A percentile compares a stretch with the other conserved stretches of the same genome.
Conservation (phyloP, 768 basidiomycete genomes). For the Leccinum rimulosum region DNA sequence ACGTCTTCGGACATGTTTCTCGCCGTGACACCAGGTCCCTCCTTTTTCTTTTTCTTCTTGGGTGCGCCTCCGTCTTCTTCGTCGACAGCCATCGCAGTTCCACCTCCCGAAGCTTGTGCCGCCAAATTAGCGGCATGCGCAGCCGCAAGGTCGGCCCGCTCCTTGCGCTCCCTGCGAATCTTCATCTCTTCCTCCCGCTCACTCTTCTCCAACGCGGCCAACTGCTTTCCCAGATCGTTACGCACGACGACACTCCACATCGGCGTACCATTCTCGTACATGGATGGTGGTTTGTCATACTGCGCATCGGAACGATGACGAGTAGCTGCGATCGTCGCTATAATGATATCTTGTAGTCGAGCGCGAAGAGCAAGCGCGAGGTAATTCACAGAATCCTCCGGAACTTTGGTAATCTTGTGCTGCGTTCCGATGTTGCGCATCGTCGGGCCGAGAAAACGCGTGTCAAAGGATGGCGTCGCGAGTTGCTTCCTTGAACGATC, state of each 20-base stretch:
- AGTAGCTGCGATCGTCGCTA: conserved; percentile 64
- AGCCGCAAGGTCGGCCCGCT: conserved; percentile 68
- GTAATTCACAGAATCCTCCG: conserved; percentile 74
- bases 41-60: conserved; percentile 80
- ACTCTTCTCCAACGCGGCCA: conserved; percentile 68
- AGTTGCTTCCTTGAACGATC: conserved; percentile 82
- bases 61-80: conserved; percentile 58
- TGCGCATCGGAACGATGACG: conserved; percentile 69
- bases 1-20: conserved; percentile 91
- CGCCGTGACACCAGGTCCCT: conserved; percentile 80
- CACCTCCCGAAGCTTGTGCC: conserved; percentile 47
- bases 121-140: conserved; percentile 65
- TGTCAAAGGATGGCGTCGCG: conserved; percentile 64
- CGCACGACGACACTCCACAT: conserved; percentile 83
- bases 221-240: conserved; percentile 78
- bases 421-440: conserved; percentile 66
- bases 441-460: conserved; percentile 57
- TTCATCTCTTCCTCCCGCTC: conserved; percentile 84
- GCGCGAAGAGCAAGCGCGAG: conserved; percentile 75
- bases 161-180: conserved; percentile 73
- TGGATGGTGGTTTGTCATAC: conserved; percentile 62
- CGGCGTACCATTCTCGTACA: conserved; percentile 64
- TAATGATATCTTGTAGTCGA: conserved; percentile 68
- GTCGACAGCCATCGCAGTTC: conserved; percentile 30
- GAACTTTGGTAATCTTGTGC: conserved; percentile 65